Evolutionary conservation across 116 monocot genomes (phyloP), one percentile per base, ranked within the genome.

Genomic region (Trichopus zeylanicus): DNA sequence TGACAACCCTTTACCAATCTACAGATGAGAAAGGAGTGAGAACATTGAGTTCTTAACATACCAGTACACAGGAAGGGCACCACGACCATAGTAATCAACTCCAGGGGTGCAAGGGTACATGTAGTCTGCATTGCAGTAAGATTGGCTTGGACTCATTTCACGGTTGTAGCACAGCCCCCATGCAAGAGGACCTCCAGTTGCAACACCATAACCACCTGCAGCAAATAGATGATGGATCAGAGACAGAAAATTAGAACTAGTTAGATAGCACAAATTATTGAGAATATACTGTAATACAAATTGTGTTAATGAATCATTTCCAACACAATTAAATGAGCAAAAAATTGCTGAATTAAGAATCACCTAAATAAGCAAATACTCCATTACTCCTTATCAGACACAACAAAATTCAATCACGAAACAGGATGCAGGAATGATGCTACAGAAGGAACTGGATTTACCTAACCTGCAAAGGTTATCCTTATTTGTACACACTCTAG

Each of bases 131-230:
- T 56, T 55, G 59, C 95, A 95, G 61, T 95, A 95, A 37, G 53
- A 57, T 38, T 90, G 80, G 65, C 81, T 90, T 15, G 95, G 95
- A 71, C 95, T 90, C 87, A 95, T 81, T 65, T 95, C 95, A 46
- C 66, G 83, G 67, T 84, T 95, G 55, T 90, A 89, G 81, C 95
- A 95, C 1, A 95, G 56, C 5, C 95, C 95, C 81, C 81, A 95
- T 57, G 95, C 95, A 32, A 81, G 58, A 3, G 89, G 94, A 31
- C 94, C 94, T 33, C 94, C 94, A 20, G 83, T 89, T 19, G 90
- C 89, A 49, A 86, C 94, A 49, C 94, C 94, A 67, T 86, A 95
- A 1, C 94, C 94, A 76, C 94, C 94, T 95, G 72, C 47, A 28
- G 28, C 27, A 13, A 28, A 16, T 42, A 42, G 42, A 42, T 13